Evolutionary conservation across 768 basidiomycete species (phyloP).

Genomic region (Ramaria sp.): DNA sequence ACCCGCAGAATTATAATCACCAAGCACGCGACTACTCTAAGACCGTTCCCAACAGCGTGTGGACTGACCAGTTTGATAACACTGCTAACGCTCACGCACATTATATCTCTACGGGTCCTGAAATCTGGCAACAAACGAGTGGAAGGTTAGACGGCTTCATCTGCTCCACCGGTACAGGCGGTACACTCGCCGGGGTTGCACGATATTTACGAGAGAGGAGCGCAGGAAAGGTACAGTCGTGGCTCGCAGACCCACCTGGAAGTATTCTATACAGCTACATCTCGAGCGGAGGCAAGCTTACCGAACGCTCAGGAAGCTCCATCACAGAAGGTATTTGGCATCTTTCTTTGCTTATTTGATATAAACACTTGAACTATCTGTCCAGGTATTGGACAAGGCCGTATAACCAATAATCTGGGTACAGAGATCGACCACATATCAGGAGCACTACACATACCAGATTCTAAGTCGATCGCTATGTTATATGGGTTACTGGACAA

Average conservation of each 20-base stretch:
- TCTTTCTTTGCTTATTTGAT: slow-evolving; percentile 4
- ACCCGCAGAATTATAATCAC: slow-evolving; percentile 96
- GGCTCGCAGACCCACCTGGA: slow-evolving; percentile 96
- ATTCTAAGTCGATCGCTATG: slow-evolving; percentile 87
- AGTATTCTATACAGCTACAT: slow-evolving; percentile 83
- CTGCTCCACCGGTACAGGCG: slow-evolving; percentile 92
- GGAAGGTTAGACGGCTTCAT: slow-evolving; percentile 84
- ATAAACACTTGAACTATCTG: not conserved
- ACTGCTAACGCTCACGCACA: slow-evolving; percentile 83
- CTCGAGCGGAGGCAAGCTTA: slow-evolving; percentile 64
- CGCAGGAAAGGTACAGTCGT: slow-evolving; percentile 68
- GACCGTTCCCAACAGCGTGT: slow-evolving; percentile 67
- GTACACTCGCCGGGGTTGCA: slow-evolving; percentile 86
- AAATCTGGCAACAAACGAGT: slow-evolving; percentile 86
- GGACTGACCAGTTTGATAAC: slow-evolving; percentile 99
- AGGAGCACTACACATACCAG: slow-evolving; percentile 80
- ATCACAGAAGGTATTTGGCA: slow-evolving; percentile 76
- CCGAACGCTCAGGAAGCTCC: slow-evolving; percentile 73
- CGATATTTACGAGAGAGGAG: slow-evolving; percentile 78
- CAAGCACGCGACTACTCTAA: slow-evolving; percentile 86
- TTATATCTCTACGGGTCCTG: slow-evolving; percentile 86
- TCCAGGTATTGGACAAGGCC: slow-evolving; percentile 91
- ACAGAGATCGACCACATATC: slow-evolving; percentile 70
- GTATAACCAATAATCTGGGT: slow-evolving; percentile 83
- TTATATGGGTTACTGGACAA: slow-evolving; percentile 84